Evolutionary conservation across 2,329 filamentous ascomycete species (phyloP).

Genomic region (Emericellopsis cladophorae): DNA sequence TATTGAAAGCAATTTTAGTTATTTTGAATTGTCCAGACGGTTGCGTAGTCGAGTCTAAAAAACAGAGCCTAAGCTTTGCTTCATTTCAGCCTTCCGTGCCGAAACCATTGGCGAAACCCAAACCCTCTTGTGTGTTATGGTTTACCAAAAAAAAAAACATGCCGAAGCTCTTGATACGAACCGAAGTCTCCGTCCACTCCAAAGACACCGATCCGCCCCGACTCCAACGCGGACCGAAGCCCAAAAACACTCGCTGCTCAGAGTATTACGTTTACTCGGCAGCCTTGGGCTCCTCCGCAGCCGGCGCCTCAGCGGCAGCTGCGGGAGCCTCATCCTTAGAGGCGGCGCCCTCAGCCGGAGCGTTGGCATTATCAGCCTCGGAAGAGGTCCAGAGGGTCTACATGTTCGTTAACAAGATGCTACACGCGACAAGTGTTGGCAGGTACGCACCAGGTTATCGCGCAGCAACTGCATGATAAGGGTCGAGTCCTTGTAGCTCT

Average conservation of each 20-base stretch:
- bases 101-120: conserved; percentile 21
- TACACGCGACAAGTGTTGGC: neutral
- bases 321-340: conserved; percentile 36
- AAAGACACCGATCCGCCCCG: conserved; percentile 48
- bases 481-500: conserved; percentile 98
- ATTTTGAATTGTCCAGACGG: conserved; percentile 45
- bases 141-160: conserved; percentile 28
- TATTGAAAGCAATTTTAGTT: conserved; percentile 32
- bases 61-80: conserved; percentile 34
- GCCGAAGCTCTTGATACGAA: conserved; percentile 36
- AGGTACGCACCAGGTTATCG: conserved; percentile 74
- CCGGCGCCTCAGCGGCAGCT: conserved; percentile 39
- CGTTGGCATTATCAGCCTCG: conserved; percentile 70
- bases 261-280: conserved; percentile 37
- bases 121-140: conserved; percentile 21
- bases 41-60: conserved; percentile 44
- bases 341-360: conserved; percentile 33
- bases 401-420: conserved; percentile 13
- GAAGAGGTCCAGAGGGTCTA: conserved; percentile 99
- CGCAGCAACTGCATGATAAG: conserved; percentile 98
- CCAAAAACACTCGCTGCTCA: conserved; percentile 1
- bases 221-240: conserved; percentile 8
- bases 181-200: conserved; percentile 49
- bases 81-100: conserved; percentile 26
- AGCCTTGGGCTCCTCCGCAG: conserved; percentile 56